Base-by-base conservation (phyloP, 2,329 filamentous ascomycete species). In the Xylariaceae sp. region DNA sequence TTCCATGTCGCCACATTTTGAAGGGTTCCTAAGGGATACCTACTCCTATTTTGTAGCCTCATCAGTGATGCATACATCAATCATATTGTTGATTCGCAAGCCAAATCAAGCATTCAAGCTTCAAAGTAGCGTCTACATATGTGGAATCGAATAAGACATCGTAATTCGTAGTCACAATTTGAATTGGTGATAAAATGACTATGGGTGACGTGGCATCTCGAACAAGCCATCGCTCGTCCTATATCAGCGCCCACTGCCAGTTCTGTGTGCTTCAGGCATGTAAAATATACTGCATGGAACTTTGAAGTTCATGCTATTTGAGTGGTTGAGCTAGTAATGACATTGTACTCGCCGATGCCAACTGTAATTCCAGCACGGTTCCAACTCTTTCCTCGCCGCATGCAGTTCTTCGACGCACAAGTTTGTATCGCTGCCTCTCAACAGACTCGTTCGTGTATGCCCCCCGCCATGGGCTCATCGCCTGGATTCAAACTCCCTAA, bases 211-310 rank as follows among this genome's bases (percentile, higher is more conserved):
- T 56, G 51, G 47, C 23, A 37, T 55, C 41, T 45, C 44, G 82
- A 65, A 74, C 82, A 50, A 50, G 9, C 9, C 8, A 30, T 30
- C 47, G 47, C 47, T 49, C 18, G 30, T 51, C 23, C 13, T 17
- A n/a, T 35, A 18, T 10, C 4, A 57, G 55, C 51, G 35, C 47
- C 30, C 17, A 45, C 51, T 30, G 49, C 48, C 55, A 44, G 15
- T n/a, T 48, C 50, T 30, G 54, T 30, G 52, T 62, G 55, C 47
- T 44, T 53, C 5, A 30, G 23, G 23, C 5, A 30, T 35, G 41
- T 45, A 48, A 39, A 54, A 53, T 35, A 51, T 51, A 54, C 17
- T 35, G 47, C 34, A 30, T 35, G 51, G 30, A 39, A 45, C 51
- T 61, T 55, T 44, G 35, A 47, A 48, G 9, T 37, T 34, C 35